Evolutionary conservation across 257 asterid species (phyloP).

Genomic region (Solanum boliviense): DNA sequence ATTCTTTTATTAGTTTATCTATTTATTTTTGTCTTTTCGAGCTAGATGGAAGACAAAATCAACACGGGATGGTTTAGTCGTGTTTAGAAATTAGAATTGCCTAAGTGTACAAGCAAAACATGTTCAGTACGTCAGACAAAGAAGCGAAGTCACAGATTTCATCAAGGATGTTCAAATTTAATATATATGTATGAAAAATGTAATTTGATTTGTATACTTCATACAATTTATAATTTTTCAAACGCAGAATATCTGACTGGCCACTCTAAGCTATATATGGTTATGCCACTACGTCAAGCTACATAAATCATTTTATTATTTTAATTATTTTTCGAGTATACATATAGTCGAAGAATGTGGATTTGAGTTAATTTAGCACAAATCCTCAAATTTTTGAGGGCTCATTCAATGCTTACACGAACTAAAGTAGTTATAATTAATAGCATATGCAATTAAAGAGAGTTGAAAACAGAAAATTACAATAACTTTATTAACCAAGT

Average conservation of each 20-base stretch:
- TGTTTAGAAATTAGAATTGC: not conserved
- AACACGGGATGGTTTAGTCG: not conserved
- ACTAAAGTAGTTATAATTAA: not conserved
- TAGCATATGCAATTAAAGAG: not conserved
- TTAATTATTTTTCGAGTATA: not conserved
- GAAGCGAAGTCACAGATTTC: rapidly evolving
- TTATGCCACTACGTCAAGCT: not conserved
- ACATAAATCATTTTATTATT: not conserved
- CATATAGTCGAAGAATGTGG: not conserved
- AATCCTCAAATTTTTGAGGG: not conserved
- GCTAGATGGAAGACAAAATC: not conserved
- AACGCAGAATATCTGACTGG: too few species aligned
- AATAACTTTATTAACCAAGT: not conserved
- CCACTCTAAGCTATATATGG: too few species aligned
- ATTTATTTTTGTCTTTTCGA: not conserved
- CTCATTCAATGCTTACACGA: not conserved
- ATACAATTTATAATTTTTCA: too few species aligned
- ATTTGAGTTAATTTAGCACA: not conserved
- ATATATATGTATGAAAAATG: too few species aligned
- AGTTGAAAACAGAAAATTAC: not conserved
- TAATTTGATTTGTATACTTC: too few species aligned
- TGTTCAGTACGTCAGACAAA: not conserved
- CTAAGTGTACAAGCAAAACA: not conserved
- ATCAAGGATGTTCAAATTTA: too few species aligned
- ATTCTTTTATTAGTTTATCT: not conserved